Evolutionary conservation across 306 rosid genomes (phyloP).

Genomic region (Calophaca sinica): DNA sequence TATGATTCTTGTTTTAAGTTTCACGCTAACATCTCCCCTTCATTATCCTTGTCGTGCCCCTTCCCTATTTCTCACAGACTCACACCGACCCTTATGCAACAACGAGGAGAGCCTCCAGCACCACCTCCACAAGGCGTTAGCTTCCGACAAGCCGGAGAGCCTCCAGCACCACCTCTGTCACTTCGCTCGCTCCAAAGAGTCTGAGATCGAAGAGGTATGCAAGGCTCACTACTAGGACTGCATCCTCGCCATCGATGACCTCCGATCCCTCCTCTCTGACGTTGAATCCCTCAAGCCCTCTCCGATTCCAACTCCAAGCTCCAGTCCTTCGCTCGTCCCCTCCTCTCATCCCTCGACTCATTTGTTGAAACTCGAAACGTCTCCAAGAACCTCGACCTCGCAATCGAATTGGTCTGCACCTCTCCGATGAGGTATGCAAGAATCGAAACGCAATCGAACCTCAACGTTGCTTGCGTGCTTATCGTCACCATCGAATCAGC

Average conservation of each 20-base stretch:
- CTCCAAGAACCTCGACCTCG: constrained; percentile 78
- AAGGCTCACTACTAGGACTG: too few species aligned
- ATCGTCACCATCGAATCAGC: too few species aligned
- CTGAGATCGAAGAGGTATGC: too few species aligned
- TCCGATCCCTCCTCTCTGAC: constrained; percentile 89
- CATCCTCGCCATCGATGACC: too few species aligned
- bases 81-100: constrained; percentile 90
- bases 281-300: constrained; percentile 95
- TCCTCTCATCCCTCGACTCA: constrained; percentile 83
- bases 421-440: too few species aligned
- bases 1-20: too few species aligned
- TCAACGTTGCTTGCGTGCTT: too few species aligned
- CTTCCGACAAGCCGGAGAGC: constrained; percentile 86
- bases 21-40: too few species aligned
- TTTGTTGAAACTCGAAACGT: constrained; percentile 85
- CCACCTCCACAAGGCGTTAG: constrained; percentile 84
- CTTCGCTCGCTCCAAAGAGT: too few species aligned
- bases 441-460: too few species aligned
- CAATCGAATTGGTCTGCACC: constrained; percentile 75
- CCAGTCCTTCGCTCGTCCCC: constrained; percentile 79
- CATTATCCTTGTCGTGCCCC: too few species aligned
- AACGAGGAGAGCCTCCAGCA: constrained; percentile 95
- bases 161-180: constrained; percentile 91
- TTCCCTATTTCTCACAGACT: too few species aligned
- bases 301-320: constrained; percentile 88